Base-by-base conservation (phyloP, 768 basidiomycete genomes). In the Tubosaeta sp. region DNA sequence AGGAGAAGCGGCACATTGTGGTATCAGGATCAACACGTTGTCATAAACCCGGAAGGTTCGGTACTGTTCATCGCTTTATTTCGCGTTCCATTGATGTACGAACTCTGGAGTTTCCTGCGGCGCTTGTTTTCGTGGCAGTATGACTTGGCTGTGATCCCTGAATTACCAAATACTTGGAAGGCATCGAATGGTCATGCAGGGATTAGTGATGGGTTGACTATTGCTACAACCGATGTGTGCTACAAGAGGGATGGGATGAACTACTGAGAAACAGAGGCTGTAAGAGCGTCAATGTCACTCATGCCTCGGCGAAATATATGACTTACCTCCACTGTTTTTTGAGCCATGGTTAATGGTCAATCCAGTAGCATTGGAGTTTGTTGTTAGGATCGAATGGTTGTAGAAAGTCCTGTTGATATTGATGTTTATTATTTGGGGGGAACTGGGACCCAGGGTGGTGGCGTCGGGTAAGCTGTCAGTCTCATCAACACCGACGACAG, bases 1-100 rank as follows among this genome's bases (percentile, higher is more conserved):
- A 52, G 58, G 29, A 54, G 55, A 31, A 43, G 42, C 14, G 44
- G 39, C 46, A 12, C 32, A 2, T 29, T 55, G 17, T 47, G n/a
- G n/a, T n/a, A n/a, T 5, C 27, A 8, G 27, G 27, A 29, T 29
- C 27, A 8, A 29, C 27, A 29, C 27, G 27, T 29, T 8, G 27
- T 29, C 27, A 8, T 8, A 29, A 29, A 29, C 27, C 27, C 8
- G 27, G 27, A 29, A 29, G 27, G 27, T 29, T 29, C 8, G 27
- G 27, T 8, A 8, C 27, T 29, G 27, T 29, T 4, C 27, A 29
- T 29, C 27, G 27, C 27, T 29, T 29, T 29, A 29, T 29, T 4
- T 5, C 8, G 5, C 4, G 27, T 8, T 29, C 27, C 8, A 29
- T 29, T n/a, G n/a, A n/a, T n/a, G n/a, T n/a, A n/a, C n/a, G n/a